A percentile compares a stretch with the other conserved stretches of the same genome.
Conservation (phyloP, 2,329 filamentous ascomycete genomes). For the Penicillium vulpinum region DNA sequence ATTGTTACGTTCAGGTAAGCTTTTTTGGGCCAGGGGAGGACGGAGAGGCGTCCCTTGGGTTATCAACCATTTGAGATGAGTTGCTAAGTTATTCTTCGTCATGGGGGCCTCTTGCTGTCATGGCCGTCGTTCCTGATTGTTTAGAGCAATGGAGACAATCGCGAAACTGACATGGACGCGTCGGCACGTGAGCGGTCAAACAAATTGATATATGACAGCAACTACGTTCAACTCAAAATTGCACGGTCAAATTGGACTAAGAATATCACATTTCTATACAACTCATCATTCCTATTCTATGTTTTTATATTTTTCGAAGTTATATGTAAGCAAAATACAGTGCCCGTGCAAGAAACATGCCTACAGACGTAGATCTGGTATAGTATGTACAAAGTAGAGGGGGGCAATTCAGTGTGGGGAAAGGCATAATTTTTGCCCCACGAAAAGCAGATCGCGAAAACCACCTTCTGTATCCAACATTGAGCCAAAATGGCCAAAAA, state of each 20-base stretch:
- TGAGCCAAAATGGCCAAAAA: slow-evolving; percentile 50
- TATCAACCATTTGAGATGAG: slow-evolving; percentile 51
- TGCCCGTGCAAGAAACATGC: background rate
- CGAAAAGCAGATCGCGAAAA: slow-evolving; percentile 14
- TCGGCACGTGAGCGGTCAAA: slow-evolving; percentile 29
- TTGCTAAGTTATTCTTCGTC: slow-evolving; percentile 50
- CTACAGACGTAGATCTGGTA: background rate
- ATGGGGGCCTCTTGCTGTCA: slow-evolving; percentile 42
- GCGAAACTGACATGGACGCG: slow-evolving; percentile 21
- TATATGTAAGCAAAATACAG: background rate
- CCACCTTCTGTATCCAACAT: slow-evolving; percentile 1
- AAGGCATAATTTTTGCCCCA: slow-evolving; percentile 26
- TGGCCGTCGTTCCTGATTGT: slow-evolving; percentile 20
- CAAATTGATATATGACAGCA: slow-evolving; percentile 6
- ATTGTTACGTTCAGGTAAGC: slow-evolving; percentile 28
- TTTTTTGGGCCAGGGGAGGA: slow-evolving; percentile 25
- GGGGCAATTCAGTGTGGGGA: slow-evolving; percentile 20
- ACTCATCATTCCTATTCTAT: background rate
- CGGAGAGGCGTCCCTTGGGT: slow-evolving; percentile 40
- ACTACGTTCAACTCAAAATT: background rate
- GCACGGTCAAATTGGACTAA: background rate
- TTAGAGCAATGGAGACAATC: slow-evolving; percentile 11
- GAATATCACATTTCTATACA: background rate
- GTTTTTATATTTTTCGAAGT: background rate
- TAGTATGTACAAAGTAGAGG: too few species aligned